Percentiles rank a stretch among this genome's conserved stretches.
Evolutionary conservation across 1,284 basidiomycete genomes (phyloP).

Genomic region (Sanguinoderma infundibulare): DNA sequence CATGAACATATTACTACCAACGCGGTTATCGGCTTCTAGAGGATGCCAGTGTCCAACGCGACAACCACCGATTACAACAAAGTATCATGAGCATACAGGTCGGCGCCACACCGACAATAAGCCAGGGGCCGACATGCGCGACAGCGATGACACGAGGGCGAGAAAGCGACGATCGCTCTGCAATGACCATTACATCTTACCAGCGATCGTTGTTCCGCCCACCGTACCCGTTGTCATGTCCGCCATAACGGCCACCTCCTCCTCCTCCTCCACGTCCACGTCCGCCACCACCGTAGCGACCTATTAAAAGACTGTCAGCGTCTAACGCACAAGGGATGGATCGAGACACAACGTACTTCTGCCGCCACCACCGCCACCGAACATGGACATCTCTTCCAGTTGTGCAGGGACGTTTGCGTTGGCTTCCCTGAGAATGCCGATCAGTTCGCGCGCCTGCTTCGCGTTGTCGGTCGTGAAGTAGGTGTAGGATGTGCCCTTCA

Average conservation of each 20-base stretch:
- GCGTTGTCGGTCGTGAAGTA: constrained; percentile 97
- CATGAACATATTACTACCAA: constrained; percentile 27
- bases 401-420: constrained; percentile 89
- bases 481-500: constrained; percentile 91
- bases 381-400: constrained; percentile 92
- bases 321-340: background rate
- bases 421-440: constrained; percentile 89
- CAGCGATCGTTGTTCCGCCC: constrained; percentile 34
- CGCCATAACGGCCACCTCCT: constrained; percentile 40
- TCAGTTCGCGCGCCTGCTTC: constrained; percentile 91
- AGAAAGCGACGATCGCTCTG: background rate
- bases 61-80: background rate
- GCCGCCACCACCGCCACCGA: constrained; percentile 78
- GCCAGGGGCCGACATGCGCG: background rate
- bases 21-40: constrained; percentile 23
- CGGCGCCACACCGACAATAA: background rate
- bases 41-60: background rate
- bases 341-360: constrained; percentile 51
- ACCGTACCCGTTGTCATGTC: constrained; percentile 37
- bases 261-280: constrained; percentile 38
- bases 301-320: constrained; percentile 13
- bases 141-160: background rate
- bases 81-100: background rate
- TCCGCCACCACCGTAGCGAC: constrained; percentile 38
- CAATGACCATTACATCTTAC: constrained; percentile 22